A percentile compares a stretch with the other conserved stretches of the same genome.
phyloP scores from a whole-genome alignment of 768 basidiomycete genomes.

The Pulveroboletus sp. region DNA sequence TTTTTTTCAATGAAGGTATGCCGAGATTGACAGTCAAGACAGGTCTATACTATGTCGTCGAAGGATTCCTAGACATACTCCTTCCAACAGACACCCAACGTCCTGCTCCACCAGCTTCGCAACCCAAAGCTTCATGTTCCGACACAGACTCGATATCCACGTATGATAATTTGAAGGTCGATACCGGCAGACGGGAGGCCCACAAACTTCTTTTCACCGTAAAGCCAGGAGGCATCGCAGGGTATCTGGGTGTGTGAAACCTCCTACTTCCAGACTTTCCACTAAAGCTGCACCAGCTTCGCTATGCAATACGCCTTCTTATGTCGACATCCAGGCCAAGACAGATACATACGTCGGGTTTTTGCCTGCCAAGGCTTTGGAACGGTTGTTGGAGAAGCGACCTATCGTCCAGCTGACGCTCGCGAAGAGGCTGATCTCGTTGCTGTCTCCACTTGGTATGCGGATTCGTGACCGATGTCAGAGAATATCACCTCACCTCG shows the following conservation, averaged over 20 bases:
- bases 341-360: constrained; percentile 99
- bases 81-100: constrained; percentile 44
- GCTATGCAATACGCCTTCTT: constrained; percentile 87
- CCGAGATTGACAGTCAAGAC: neutral
- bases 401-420: constrained; percentile 95
- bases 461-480: neutral
- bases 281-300: constrained; percentile 53
- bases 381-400: constrained; percentile 86
- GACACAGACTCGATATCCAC: constrained; percentile 40
- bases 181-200: constrained; percentile 30
- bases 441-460: constrained; percentile 88
- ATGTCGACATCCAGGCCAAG: constrained; percentile 95
- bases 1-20: neutral
- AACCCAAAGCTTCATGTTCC: constrained; percentile 17
- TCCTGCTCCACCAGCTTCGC: constrained; percentile 8
- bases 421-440: constrained; percentile 92
- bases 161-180: constrained; percentile 29
- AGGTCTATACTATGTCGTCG: constrained; percentile 93
- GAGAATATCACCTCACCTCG: constrained; percentile 6
- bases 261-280: neutral
- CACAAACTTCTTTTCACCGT: constrained; percentile 88
- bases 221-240: constrained; percentile 96
- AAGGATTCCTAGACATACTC: constrained; percentile 92
- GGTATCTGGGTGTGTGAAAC: constrained; percentile 73
- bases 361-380: constrained; percentile 82